phyloP scores from a whole-genome alignment of 441 rosid genomes.

The Francoa sonchifolia region DNA sequence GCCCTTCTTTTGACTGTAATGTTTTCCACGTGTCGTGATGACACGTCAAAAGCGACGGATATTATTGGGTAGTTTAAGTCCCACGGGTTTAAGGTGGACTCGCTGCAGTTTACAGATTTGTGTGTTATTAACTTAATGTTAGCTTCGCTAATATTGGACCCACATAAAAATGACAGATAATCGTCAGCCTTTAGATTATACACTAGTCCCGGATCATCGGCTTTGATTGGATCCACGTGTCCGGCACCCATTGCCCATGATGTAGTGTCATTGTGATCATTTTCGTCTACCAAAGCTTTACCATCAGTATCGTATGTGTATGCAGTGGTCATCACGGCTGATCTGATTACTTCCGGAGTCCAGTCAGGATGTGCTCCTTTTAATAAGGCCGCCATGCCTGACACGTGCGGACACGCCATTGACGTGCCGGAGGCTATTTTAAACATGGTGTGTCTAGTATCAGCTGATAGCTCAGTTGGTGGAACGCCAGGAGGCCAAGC shows the following conservation, averaged over 20 bases:
- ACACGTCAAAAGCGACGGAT: slow-evolving; percentile 13
- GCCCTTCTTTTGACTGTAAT: slow-evolving; percentile 8
- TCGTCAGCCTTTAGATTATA: slow-evolving; percentile 17
- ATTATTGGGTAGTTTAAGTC: slow-evolving; percentile 24
- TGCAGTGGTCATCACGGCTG: slow-evolving; percentile 26
- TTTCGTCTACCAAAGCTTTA: slow-evolving; percentile 2
- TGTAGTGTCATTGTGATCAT: neutral
- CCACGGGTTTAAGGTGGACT: slow-evolving; percentile 6
- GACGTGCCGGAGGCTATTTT: slow-evolving; percentile 26
- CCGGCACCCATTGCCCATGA: slow-evolving; percentile 20
- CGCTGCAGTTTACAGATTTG: slow-evolving; percentile 11
- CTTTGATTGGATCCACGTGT: slow-evolving; percentile 20
- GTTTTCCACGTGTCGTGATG: neutral
- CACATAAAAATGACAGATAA: slow-evolving; percentile 23
- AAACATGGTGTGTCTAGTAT: slow-evolving; percentile 17
- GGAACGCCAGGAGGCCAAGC: slow-evolving; percentile 14
- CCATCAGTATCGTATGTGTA: slow-evolving; percentile 11
- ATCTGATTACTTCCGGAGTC: slow-evolving; percentile 19
- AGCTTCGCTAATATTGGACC: slow-evolving; percentile 4
- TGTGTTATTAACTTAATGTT: slow-evolving; percentile 8
- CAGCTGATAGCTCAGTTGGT: slow-evolving; percentile 2
- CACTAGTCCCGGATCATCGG: slow-evolving; percentile 25
- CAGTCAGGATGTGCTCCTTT: slow-evolving; percentile 22
- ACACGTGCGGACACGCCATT: slow-evolving; percentile 26
- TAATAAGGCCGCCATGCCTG: slow-evolving; percentile 20